These are phyloP conservation scores for Macrophomina tecta DNA, from an alignment of 2,329 filamentous ascomycete genomes.

Conservation along the genomic window DNA sequence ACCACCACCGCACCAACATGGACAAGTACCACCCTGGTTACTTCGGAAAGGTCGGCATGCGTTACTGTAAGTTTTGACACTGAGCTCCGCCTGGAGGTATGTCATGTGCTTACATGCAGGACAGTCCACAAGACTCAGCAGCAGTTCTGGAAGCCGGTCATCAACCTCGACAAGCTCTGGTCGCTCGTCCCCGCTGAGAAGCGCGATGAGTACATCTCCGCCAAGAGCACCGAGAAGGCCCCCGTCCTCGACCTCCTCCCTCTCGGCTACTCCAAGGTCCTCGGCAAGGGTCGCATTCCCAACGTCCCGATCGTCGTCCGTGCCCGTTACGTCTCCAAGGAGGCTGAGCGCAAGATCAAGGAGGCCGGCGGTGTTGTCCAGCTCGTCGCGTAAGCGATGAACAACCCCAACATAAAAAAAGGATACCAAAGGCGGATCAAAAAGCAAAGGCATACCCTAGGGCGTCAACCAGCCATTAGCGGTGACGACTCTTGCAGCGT, in stretches of 20 bases:
- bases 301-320: conserved; percentile 92
- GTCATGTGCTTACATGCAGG: neutral
- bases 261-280: conserved; percentile 97
- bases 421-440: conserved; percentile 17
- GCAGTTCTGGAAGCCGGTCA: conserved; percentile 96
- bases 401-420: conserved; percentile 14
- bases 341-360: conserved; percentile 98
- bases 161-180: conserved; percentile 99
- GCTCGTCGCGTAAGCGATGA: conserved; percentile 76
- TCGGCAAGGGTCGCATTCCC: conserved; percentile 97
- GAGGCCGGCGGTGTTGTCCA: conserved; percentile 95
- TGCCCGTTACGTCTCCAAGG: conserved; percentile 91
- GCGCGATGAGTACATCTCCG: conserved; percentile 86
- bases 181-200: conserved; percentile 91
- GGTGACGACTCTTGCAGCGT: conserved; percentile 51
- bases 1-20: conserved; percentile 95
- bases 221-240: conserved; percentile 85
- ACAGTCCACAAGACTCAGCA: conserved; percentile 84
- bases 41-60: conserved; percentile 68
- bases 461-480: conserved; percentile 18
- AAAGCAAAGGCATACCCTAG: conserved; percentile 28
- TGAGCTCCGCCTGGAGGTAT: conserved; percentile 41
- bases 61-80: conserved; percentile 82
- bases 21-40: conserved; percentile 94
- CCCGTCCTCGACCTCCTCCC: conserved; percentile 97